Evolutionary conservation across 768 basidiomycete genomes (phyloP).

Genomic region (Amanita exitialis): DNA sequence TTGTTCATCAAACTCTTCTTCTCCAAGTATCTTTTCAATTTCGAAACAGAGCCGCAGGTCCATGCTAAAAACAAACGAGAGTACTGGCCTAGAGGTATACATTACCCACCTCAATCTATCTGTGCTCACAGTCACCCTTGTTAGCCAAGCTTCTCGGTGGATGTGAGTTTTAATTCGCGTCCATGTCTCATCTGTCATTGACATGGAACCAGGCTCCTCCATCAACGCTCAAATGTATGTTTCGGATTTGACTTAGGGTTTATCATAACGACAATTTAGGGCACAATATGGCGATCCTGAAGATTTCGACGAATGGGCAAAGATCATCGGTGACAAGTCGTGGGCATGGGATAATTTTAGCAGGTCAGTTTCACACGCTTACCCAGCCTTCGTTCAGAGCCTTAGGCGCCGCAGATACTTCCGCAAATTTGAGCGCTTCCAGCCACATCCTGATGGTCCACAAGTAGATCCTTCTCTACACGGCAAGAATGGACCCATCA

Average conservation of each 20-base stretch:
- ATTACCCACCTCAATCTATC: background rate
- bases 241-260: background rate
- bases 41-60: constrained; percentile 48
- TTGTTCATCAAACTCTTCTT: constrained; percentile 32
- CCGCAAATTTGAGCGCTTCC: constrained; percentile 50
- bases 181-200: background rate
- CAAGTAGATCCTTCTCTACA: constrained; percentile 33
- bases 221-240: constrained; percentile 49
- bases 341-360: constrained; percentile 55
- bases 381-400: background rate
- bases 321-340: constrained; percentile 37
- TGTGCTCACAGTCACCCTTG: background rate
- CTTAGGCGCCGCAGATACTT: constrained; percentile 36
- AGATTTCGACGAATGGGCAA: constrained; percentile 62
- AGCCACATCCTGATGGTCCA: constrained; percentile 33
- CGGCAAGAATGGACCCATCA: constrained; percentile 41
- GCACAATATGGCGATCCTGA: constrained; percentile 58
- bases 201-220: constrained; percentile 34
- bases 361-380: constrained; percentile 21
- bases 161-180: constrained; percentile 33
- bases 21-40: constrained; percentile 37
- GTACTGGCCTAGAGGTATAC: constrained; percentile 59
- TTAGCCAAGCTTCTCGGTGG: constrained; percentile 63
- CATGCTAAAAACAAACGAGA: constrained; percentile 34
- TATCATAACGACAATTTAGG: constrained; percentile 19